These are phyloP conservation scores for Vitellaria paradoxa DNA, from an alignment of 179 eudicot genomes.

Conservation along the genomic window DNA sequence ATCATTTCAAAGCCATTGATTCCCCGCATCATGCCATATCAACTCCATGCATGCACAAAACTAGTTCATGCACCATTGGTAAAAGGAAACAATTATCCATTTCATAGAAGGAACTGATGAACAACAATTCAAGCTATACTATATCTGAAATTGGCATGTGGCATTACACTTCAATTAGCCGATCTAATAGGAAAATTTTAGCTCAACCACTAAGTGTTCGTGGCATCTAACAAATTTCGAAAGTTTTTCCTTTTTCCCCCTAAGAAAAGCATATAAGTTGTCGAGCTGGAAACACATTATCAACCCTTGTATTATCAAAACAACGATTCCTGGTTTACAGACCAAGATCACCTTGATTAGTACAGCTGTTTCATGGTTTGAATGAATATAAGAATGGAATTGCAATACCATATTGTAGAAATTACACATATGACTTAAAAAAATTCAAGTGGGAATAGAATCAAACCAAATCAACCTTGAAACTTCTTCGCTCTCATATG, in stretches of 20 bases:
- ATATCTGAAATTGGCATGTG: background rate
- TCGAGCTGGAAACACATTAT: background rate
- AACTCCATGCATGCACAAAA: constrained; percentile 13
- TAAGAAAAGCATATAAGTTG: background rate
- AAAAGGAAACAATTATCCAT: background rate
- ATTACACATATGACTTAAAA: background rate
- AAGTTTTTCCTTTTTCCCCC: background rate
- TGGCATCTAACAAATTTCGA: background rate
- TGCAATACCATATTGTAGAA: background rate
- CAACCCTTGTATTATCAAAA: background rate
- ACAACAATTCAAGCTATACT: background rate
- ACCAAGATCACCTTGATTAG: too few species aligned
- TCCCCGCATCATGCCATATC: background rate
- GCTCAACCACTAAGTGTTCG: background rate
- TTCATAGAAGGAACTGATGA: background rate
- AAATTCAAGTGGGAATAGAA: background rate
- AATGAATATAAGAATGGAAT: background rate
- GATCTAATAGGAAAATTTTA: background rate
- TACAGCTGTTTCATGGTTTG: too few species aligned
- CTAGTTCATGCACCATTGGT: background rate
- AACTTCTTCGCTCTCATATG: background rate
- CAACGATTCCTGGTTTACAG: background rate
- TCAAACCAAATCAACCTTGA: background rate
- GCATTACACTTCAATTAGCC: constrained; percentile 1
- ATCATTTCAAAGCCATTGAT: background rate